Evolutionary conservation across 306 rosid species (phyloP).

Genomic region (Sesbania bispinosa): DNA sequence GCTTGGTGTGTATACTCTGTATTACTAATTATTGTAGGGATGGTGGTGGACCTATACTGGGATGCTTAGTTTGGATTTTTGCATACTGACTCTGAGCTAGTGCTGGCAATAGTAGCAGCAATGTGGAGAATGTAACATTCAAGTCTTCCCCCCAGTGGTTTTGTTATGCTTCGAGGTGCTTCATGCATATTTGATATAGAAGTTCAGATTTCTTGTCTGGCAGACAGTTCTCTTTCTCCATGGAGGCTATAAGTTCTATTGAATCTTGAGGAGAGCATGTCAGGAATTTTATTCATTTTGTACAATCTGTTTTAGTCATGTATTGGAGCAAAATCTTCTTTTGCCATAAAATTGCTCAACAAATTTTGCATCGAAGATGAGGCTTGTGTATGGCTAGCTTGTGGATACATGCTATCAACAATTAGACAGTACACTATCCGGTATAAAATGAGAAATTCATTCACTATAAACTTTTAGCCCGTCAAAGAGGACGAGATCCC

Average conservation of each 20-base stretch:
- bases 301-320: conserved; percentile 45
- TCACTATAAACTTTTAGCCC: neutral
- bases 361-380: conserved; percentile 40
- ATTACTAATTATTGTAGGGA: conserved; percentile 31
- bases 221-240: conserved; percentile 35
- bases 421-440: neutral
- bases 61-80: conserved; percentile 30
- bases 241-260: conserved; percentile 50
- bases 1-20: conserved; percentile 45
- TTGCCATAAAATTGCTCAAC: conserved; percentile 40
- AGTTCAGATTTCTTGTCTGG: conserved; percentile 31
- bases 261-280: conserved; percentile 48
- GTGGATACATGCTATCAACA: conserved; percentile 14
- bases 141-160: conserved; percentile 19
- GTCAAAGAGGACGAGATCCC: neutral
- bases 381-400: conserved; percentile 30
- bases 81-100: conserved; percentile 41
- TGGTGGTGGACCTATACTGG: conserved; percentile 30
- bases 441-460: conserved; percentile 6
- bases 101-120: conserved; percentile 28
- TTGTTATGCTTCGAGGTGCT: conserved; percentile 29
- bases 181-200: conserved; percentile 29
- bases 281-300: conserved; percentile 58
- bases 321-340: conserved; percentile 35
- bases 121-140: conserved; percentile 19